Base-by-base conservation (phyloP, 495 filamentous ascomycete genomes). In the Aspergillus coremiiformis region DNA sequence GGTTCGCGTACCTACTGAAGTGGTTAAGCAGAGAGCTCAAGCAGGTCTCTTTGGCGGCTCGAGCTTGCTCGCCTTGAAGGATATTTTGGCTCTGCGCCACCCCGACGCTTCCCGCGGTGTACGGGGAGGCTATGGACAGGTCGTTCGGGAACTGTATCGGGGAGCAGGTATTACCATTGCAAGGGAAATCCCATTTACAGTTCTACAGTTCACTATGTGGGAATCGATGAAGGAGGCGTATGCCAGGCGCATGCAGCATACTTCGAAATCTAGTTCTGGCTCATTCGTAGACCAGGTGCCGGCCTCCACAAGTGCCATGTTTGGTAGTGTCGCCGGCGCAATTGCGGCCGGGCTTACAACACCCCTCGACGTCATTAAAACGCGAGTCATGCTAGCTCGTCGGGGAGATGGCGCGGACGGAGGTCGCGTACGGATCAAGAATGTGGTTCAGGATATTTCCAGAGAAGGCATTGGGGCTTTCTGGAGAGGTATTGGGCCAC, bases 141-240 rank as follows among this genome's bases (percentile, higher is more conserved):
- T 95, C 22, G 81, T 89, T 76, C 70, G 80, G 44, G 91, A 96
- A 65, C 63, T 98, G 48, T 98, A 98, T 60, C 78, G 92, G 12
- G 93, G 93, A 1, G 94, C 90, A 76, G 78, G 82, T 0, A 84
- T 96, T 54, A 98, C 93, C 10, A 84, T 98, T 22, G 84, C 95
- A 72, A 83, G 93, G 43, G 93, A 98, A 73, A 94, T 98, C 48
- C 93, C 93, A 8, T 98, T 98, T 57, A 97, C 93, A 5, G 82
- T 96, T 10, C 81, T 98, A 30, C 93, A 98, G 66, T 98, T 98
- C 60, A 95, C 93, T 15, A 77, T 98, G 60, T 98, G 93, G 93
- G 93, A 98, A 69, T 84, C 78, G 2, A 78, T 97, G 72, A 98
- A 97, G 76, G 68, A 72, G 48, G 74, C 59, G 5, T 77, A 77